phyloP scores from a whole-genome alignment of 2,329 filamentous ascomycete species.

The Neopestalotiopsis clavispora region DNA sequence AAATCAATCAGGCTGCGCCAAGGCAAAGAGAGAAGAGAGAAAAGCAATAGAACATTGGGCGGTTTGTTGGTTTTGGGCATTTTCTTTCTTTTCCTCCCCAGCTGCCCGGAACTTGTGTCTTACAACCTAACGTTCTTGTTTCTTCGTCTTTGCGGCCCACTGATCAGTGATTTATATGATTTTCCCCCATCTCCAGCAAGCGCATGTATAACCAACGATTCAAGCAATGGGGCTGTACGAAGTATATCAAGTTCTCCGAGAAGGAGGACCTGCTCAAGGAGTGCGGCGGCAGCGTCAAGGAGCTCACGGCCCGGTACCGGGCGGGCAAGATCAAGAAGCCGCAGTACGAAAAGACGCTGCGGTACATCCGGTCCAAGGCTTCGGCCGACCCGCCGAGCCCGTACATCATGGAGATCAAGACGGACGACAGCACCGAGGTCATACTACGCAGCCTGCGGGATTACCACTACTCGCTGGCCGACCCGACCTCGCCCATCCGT shows the following conservation, averaged over 20 bases:
- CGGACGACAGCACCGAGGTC: neutral
- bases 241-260: conserved; percentile 7
- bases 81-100: neutral
- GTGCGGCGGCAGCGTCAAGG: neutral
- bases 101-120: neutral
- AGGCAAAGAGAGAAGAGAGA: neutral
- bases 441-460: conserved; percentile 10
- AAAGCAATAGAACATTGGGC: too few species aligned
- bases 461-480: conserved; percentile 6
- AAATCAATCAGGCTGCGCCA: neutral
- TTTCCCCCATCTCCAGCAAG: neutral
- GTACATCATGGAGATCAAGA: neutral
- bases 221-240: neutral
- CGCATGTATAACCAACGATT: conserved; percentile 17
- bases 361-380: neutral
- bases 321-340: conserved; percentile 3
- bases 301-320: neutral
- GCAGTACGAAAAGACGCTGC: conserved; percentile 12
- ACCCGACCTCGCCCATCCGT: neutral
- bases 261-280: conserved; percentile 3
- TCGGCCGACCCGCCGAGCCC: neutral
- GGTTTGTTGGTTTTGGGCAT: neutral
- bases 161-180: neutral
- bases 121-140: too few species aligned
- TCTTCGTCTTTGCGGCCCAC: neutral